These are phyloP conservation scores for Cucurbita pepo DNA, from an alignment of 306 rosid species.

Conservation along the genomic window DNA sequence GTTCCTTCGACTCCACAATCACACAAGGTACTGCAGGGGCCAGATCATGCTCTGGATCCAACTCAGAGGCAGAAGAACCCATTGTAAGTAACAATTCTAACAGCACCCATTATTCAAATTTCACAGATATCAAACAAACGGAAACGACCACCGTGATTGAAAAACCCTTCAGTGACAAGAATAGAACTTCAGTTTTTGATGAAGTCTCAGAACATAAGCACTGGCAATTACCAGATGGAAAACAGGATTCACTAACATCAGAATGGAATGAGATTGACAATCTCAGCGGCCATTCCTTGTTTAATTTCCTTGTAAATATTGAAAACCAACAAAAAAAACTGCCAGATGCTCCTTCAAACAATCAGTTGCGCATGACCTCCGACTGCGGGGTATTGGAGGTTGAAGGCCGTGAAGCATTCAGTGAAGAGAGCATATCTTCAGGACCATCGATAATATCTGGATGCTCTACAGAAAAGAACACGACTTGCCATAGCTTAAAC, in stretches of 20 bases:
- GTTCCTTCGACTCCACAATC: constrained; percentile 60
- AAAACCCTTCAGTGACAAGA: constrained; percentile 37
- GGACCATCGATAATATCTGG: constrained; percentile 28
- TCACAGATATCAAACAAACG: constrained; percentile 18
- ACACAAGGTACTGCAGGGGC: constrained; percentile 36
- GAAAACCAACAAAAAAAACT: constrained; percentile 19
- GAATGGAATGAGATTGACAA: constrained; percentile 14
- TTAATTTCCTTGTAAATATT: constrained; percentile 21
- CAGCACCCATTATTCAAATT: constrained; percentile 17
- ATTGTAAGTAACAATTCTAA: constrained; percentile 17
- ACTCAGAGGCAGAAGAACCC: constrained; percentile 53
- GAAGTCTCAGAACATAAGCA: constrained; percentile 23
- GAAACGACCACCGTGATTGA: constrained; percentile 25
- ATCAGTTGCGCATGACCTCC: constrained; percentile 12
- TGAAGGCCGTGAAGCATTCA: constrained; percentile 26
- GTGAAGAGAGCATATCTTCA: constrained; percentile 35
- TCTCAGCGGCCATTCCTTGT: constrained; percentile 21
- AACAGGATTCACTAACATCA: constrained; percentile 18
- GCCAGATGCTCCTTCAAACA: constrained; percentile 23
- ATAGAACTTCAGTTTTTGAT: constrained; percentile 22
- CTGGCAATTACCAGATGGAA: constrained; percentile 8
- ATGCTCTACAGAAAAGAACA: constrained; percentile 17
- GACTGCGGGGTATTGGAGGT: constrained; percentile 18
- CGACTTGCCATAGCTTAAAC: constrained; percentile 17
- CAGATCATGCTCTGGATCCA: constrained; percentile 38